Base-by-base conservation (phyloP, 2,329 filamentous ascomycete species). In the Fusarium drepaniforme region DNA sequence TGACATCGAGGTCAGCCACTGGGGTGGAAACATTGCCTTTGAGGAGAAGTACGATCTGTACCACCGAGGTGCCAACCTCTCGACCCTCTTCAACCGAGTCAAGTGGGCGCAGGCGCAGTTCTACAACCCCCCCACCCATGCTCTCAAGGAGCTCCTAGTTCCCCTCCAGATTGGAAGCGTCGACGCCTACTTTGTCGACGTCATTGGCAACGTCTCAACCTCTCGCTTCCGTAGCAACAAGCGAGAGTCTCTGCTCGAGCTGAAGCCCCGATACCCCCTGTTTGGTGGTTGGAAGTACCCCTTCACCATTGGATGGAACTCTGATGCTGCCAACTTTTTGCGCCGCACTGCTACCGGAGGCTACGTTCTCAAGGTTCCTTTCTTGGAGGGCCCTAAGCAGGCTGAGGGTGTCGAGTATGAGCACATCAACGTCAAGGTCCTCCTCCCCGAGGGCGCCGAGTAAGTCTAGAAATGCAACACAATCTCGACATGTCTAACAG, bases 251-350 rank as follows among this genome's bases (percentile, higher is more conserved):
- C 86, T 93, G 49, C 89, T 99, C 33, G 96, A 98, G 84, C 88
- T 98, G 73, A 97, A 96, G 88, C 97, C 97, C 23, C 91, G 97
- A 63, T 99, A 97, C 84, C 97, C 97, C n/a, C 84, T 99, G 28
- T 99, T 98, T 80, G 97, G 97, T 70, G 95, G 94, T 71, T 99
- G 97, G 97, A 98, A 97, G 84, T 98, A 98, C 85, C 97, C 94
- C 75, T 99, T 98, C 87, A 94, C 93, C 69, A 92, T 98, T 67
- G 97, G 97, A 77, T 99, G 97, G 97, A 97, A 98, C 85, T 92
- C 94, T 63, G 91, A 97, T 76, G 88, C 97, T 33, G 91, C 91
- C 79, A 90, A 90, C 67, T 97, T 94, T 82, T 82, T 99, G 75
- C 92, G 94, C 78, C 90, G 87, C 77, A 87, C 90, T 49, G 85